These are phyloP conservation scores for Boletus subcaerulescens DNA, from an alignment of 768 basidiomycete species.

Conservation along the genomic window DNA sequence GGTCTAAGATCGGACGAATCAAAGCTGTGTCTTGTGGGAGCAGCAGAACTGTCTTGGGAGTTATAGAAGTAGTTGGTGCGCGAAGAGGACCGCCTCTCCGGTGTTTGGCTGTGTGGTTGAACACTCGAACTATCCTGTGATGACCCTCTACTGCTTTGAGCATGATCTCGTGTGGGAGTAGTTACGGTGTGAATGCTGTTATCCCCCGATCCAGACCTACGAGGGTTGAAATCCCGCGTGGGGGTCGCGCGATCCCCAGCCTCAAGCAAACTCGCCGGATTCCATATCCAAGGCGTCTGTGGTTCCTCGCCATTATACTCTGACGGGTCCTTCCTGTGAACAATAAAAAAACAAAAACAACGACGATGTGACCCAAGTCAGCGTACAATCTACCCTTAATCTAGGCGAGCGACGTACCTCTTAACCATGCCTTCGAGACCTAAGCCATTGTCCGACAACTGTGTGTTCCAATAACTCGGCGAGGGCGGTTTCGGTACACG, in stretches of 20 bases:
- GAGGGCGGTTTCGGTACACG: constrained; percentile 58
- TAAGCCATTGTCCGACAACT: constrained; percentile 59
- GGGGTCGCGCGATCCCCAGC: constrained; percentile 28
- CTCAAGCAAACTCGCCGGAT: constrained; percentile 44
- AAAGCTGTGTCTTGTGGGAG: constrained; percentile 22
- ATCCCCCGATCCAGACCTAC: constrained; percentile 24
- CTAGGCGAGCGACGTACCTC: constrained; percentile 41
- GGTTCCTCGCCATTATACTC: constrained; percentile 37
- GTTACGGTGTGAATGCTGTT: background rate
- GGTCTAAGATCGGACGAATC: constrained; percentile 19
- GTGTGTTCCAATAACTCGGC: constrained; percentile 60
- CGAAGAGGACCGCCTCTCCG: constrained; percentile 17
- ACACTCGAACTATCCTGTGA: constrained; percentile 10
- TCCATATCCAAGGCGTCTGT: constrained; percentile 77
- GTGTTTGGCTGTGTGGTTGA: constrained; percentile 21
- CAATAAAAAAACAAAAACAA: background rate
- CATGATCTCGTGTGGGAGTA: constrained; percentile 24
- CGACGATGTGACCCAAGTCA: constrained; percentile 6
- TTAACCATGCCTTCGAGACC: constrained; percentile 62
- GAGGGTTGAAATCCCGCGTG: constrained; percentile 26
- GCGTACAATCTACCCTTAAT: background rate
- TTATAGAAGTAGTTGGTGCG: constrained; percentile 19
- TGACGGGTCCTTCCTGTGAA: constrained; percentile 26
- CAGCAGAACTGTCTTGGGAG: constrained; percentile 13
- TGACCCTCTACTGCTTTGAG: constrained; percentile 14